Conservation (phyloP, 2,329 filamentous ascomycete genomes). For the Harringtonia aguacate region DNA sequence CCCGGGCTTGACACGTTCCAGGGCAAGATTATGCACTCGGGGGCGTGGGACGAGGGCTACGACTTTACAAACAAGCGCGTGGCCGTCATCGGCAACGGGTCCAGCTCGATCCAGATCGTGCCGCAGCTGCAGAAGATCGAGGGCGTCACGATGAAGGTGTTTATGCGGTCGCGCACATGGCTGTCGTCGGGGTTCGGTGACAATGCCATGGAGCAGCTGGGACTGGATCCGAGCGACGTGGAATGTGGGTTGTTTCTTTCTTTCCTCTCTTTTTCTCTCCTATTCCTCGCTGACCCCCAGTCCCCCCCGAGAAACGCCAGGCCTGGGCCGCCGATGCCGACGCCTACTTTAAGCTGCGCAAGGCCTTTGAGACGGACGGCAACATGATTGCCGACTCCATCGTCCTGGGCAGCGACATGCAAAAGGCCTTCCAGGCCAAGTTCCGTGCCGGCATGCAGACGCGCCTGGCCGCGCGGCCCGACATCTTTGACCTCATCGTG, state of each 20-base stretch:
- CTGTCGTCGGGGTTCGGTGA: conserved; percentile 37
- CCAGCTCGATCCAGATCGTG: conserved; percentile 41
- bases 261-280: not conserved
- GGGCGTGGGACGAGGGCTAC: conserved; percentile 32
- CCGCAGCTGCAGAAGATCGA: conserved; percentile 33
- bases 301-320: conserved; percentile 25
- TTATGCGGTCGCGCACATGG: conserved; percentile 39
- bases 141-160: conserved; percentile 30
- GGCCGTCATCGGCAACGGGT: conserved; percentile 41
- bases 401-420: conserved; percentile 24
- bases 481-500: conserved; percentile 29
- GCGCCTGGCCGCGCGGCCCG: conserved; percentile 29
- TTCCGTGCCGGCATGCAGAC: conserved; percentile 27
- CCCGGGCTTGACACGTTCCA: conserved; percentile 28
- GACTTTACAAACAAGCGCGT: conserved; percentile 36
- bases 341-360: conserved; percentile 29
- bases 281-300: conserved; percentile 12
- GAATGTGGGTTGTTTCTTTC: conserved; percentile 23
- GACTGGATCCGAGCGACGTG: conserved; percentile 25
- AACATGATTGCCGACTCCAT: conserved; percentile 31
- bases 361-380: conserved; percentile 30
- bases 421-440: conserved; percentile 15
- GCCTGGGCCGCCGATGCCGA: conserved; percentile 25
- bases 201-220: conserved; percentile 29
- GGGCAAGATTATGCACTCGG: conserved; percentile 34